phyloP scores from a whole-genome alignment of 2,329 filamentous ascomycete genomes.

The Tolypocladium nubicola region DNA sequence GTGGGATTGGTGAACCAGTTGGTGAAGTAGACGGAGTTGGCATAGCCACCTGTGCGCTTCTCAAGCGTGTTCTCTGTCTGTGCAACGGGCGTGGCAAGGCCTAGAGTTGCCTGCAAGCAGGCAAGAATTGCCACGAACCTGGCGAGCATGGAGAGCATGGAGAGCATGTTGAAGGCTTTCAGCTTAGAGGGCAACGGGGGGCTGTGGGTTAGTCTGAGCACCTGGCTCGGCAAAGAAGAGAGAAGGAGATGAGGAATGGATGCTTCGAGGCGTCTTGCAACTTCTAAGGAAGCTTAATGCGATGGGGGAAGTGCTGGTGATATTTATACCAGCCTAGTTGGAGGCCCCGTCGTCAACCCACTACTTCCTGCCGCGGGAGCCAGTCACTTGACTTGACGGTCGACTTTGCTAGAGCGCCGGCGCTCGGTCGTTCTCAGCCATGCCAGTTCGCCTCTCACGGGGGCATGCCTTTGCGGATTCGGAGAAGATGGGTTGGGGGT shows the following conservation, averaged over 20 bases:
- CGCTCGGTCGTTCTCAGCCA: background rate
- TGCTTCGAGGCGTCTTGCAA: no score
- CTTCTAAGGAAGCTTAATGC: background rate
- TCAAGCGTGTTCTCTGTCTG: conserved; percentile 3
- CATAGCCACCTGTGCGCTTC: conserved; percentile 11
- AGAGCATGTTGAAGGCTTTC: conserved; percentile 11
- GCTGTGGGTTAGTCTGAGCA: background rate
- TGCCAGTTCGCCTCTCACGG: background rate
- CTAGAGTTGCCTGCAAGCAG: conserved; percentile 12
- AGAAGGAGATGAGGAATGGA: background rate
- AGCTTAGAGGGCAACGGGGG: background rate
- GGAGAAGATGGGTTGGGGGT: background rate
- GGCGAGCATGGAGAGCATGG: conserved; percentile 12
- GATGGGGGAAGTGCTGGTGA: background rate
- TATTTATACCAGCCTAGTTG: background rate
- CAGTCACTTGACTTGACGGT: background rate
- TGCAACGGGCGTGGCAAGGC: conserved; percentile 10
- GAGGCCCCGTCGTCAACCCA: background rate
- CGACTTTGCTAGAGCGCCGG: background rate
- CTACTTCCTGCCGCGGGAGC: background rate
- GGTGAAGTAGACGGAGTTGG: conserved; percentile 34
- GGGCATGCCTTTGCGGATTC: background rate
- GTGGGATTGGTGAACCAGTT: conserved; percentile 30
- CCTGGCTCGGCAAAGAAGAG: background rate
- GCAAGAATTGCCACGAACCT: conserved; percentile 15